Evolutionary conservation across 345 rosid species (phyloP), one percentile per base, ranked within the genome.

Genomic region (Leavenworthia alabamica): DNA sequence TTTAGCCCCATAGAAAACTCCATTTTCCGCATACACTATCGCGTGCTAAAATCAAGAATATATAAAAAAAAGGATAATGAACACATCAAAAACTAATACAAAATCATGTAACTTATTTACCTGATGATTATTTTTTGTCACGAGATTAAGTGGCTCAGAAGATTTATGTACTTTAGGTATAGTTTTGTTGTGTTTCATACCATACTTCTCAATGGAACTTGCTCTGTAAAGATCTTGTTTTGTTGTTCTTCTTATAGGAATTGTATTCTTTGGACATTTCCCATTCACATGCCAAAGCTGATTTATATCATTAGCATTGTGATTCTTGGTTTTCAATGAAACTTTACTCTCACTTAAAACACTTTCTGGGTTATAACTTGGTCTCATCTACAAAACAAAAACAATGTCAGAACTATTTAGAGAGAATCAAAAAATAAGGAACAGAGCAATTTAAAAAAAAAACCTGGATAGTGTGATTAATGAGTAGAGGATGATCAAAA

Each of bases 381-480:
- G 89, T 57, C 57, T 69, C 83, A 69, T 78, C 89, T 86, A 8
- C 5, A 37, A 13, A 43, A 46, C 42, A 37, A 16, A 31, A 64
- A 41, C 28, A 55, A 56, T 62, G 60, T 74, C 13, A 42, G 32
- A 39, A 40, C 55, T 16, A 55, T 8, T 15, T 0, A 22, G 16
- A 41, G 5, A 32, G 37, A 17, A 10, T n/a, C 36, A 16, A 20
- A 2, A 2, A 50, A 8, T 48, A 5, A 29, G 7, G 2, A 56
- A 60, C 29, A 51, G 56, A 52, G 4, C 17, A 50, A 15, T 27
- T 6, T n/a, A n/a, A n/a, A n/a, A n/a, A n/a, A 0, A 5, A 12
- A 42, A 86, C 90, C 90, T 86, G 90, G 47, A 87, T 76, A 67
- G 81, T 79, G 66, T 87, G 95, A 63, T 87, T 80, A 56, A 39